phyloP scores from a whole-genome alignment of 768 basidiomycete species.

The Rhodotorula paludigena region DNA sequence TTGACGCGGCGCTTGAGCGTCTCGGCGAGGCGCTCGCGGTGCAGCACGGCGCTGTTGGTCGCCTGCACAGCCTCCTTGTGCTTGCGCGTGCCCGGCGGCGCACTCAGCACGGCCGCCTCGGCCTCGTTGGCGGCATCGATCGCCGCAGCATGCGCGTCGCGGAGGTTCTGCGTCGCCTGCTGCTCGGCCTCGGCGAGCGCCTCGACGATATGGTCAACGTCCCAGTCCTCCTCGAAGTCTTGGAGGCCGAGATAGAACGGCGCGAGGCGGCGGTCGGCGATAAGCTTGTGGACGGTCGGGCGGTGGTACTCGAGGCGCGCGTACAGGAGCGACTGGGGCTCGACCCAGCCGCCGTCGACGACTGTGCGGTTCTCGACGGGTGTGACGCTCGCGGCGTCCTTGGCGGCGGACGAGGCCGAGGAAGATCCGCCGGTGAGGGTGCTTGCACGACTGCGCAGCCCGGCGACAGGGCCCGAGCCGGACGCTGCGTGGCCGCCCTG shows the following conservation, averaged over 20 bases:
- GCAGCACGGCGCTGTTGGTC: slow-evolving; percentile 10
- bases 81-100: slow-evolving; percentile 25
- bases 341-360: slow-evolving; percentile 3
- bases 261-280: slow-evolving; percentile 78
- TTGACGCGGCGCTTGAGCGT: slow-evolving; percentile 44
- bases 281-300: slow-evolving; percentile 60
- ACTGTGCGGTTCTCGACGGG: background rate
- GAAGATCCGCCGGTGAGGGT: background rate
- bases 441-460: background rate
- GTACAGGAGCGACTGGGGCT: slow-evolving; percentile 31
- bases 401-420: background rate
- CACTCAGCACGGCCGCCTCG: slow-evolving; percentile 24
- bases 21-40: slow-evolving; percentile 40
- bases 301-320: slow-evolving; percentile 26
- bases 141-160: slow-evolving; percentile 30
- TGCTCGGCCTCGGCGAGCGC: slow-evolving; percentile 60
- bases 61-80: slow-evolving; percentile 33
- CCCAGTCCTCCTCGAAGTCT: slow-evolving; percentile 81
- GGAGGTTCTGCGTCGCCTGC: slow-evolving; percentile 34
- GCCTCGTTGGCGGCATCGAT: slow-evolving; percentile 29
- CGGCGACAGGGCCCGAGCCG: background rate
- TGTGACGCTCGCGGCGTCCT: too few species aligned
- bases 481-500: background rate
- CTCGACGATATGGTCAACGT: slow-evolving; percentile 73
- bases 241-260: slow-evolving; percentile 96